Evolutionary conservation across 768 basidiomycete genomes (phyloP), one percentile per base, ranked within the genome.

Genomic region (Collybia sordida): DNA sequence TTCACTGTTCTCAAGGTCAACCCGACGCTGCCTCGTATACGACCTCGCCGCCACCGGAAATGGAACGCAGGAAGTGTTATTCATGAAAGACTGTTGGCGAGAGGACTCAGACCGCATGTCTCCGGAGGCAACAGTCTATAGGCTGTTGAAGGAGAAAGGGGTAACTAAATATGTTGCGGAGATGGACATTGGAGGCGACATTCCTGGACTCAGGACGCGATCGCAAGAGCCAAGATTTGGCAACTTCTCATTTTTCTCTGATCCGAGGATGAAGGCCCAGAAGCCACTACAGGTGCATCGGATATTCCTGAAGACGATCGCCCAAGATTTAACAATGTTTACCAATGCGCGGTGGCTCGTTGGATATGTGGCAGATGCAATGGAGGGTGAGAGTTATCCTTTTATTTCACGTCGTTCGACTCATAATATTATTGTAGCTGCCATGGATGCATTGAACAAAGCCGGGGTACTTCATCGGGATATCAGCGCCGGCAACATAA

Each of bases 1-100:
- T 12, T 58, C 64, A 14, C 53, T 60, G 12, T 44, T 59, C 0
- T 59, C 62, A 3, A 49, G 62, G 3, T 54, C 51, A 27, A 66
- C 64, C 21, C 61, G 64, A 2, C 59, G 52, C 3, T 64, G 54
- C 37, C 37, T 53, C 1, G 65, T 55, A 15, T 57, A 49, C 12
- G 56, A 61, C 23, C 31, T 14, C 6, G 14, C 31, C 14, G 31
- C 31, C 3, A 31, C 9, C 9, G 9, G 9, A 31, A 18, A 40
- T 4, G 18, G 14, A 14, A 15, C 17, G 12, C 49, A 53, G 11
- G 42, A 48, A 22, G 51, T 63, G 1, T 59, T 59, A 9, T 69
- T 67, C 43, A 25, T 71, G 21, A 70, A 68, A 52, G 69, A 71
- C 47, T 51, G 43, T 14, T 71, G 69, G 69, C 49, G 65, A 1